A percentile compares a stretch with the other conserved stretches of the same genome.
phyloP scores from a whole-genome alignment of 164 flowering plant genomes.

The Vitis cinerea region DNA sequence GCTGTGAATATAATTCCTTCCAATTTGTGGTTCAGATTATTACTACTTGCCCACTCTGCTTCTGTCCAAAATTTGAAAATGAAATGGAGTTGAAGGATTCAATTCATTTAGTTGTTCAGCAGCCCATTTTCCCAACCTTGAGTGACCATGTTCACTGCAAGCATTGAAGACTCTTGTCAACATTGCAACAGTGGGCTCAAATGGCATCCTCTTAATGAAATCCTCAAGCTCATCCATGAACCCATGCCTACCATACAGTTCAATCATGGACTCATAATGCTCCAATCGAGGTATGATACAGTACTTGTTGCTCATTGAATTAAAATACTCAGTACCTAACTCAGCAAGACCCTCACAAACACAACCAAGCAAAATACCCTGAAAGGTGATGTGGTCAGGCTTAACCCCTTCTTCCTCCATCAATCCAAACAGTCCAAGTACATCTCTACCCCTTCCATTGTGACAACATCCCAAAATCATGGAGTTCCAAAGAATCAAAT shows the following conservation, averaged over 20 bases:
- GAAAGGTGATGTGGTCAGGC: constrained; percentile 57
- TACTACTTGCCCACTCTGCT: no score
- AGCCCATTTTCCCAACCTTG: constrained; percentile 45
- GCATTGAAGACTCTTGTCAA: constrained; percentile 38
- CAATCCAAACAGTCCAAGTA: constrained; percentile 22
- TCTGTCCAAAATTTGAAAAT: no score
- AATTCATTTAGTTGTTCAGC: neutral
- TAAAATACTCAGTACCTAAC: constrained; percentile 41
- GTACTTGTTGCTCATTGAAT: constrained; percentile 39
- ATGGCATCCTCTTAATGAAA: constrained; percentile 46
- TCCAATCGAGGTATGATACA: constrained; percentile 46
- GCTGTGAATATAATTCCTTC: no score
- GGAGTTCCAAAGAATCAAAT: constrained; percentile 41
- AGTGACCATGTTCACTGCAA: constrained; percentile 36
- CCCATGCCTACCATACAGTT: constrained; percentile 45
- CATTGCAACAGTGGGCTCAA: constrained; percentile 52
- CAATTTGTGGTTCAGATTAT: no score
- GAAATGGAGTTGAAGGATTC: no score
- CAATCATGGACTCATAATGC: constrained; percentile 64
- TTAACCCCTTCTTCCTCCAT: constrained; percentile 30
- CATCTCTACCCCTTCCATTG: constrained; percentile 30
- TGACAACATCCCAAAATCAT: constrained; percentile 37
- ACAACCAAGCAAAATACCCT: constrained; percentile 53
- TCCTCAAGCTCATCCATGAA: constrained; percentile 49
- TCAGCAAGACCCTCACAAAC: constrained; percentile 41